Evolutionary conservation across 2,329 filamentous ascomycete species (phyloP), one percentile per base, ranked within the genome.

Genomic region (Coniella vitis): DNA sequence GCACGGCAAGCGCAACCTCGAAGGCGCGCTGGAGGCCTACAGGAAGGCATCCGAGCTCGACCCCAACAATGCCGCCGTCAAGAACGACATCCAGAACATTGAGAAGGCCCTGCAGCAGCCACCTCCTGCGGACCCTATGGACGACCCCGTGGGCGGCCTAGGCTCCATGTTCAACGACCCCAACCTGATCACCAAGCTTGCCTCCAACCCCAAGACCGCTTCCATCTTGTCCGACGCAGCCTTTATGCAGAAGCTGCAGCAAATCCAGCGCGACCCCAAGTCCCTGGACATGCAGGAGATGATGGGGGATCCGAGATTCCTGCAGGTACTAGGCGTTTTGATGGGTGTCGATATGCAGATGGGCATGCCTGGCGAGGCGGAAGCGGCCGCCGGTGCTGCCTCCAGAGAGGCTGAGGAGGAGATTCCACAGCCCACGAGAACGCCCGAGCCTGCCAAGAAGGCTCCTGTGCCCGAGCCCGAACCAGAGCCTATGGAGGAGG

Each of bases 111-210:
- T 98, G 67, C 83, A 95, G 58, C 77, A 81, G 20, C 25, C 19
- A 17, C 48, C 50, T 42, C 46, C 42, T 5, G 5, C 25, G 45
- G 49, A 53, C 39, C 51, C 49, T 4, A 49, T 50, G n/a, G 38
- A 8, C 45, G 78, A 74, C 46, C 84, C 86, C 7, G 76, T 73
- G 34, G 87, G 79, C 47, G 89, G 90, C 39, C 74, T 98, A n/a
- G 87, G 87, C 58, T 80, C 83, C 64, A 90, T 98, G 78, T 97
- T 98, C 77, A 91, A 81, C 65, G 94, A 98, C 66, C 93, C 93
- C 16, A 81, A 90, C 62, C 73, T 98, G 57, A 76, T 94, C 55
- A 79, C 88, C 66, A 98, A 98, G 75, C 83, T 98, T 51, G 90
- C 90, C 55, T 79, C 72, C 60, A 97, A 97, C 74, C 93, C 94